Conservation (phyloP, 306 rosid genomes). For the Spatholobus suberectus region DNA sequence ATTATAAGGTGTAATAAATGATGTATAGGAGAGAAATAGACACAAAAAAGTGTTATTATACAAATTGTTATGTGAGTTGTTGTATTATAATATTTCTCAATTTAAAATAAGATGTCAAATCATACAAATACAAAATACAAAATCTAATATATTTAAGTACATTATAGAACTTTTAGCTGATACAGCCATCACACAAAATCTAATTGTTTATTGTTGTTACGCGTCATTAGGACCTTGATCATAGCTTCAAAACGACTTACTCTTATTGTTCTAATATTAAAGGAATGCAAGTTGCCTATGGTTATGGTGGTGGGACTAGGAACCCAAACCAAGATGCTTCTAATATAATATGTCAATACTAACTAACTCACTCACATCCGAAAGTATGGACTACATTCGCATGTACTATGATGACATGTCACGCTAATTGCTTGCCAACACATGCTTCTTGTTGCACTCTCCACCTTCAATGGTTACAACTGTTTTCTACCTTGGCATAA, state of each 20-base stretch:
- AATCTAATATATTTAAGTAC: conserved; percentile 37
- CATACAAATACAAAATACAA: not conserved
- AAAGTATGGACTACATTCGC: not conserved
- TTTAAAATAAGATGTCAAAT: not conserved
- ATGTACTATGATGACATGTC: no score
- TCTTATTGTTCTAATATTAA: not conserved
- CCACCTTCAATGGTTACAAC: no score
- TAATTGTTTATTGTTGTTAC: not conserved
- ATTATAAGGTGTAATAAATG: no score
- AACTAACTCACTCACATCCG: not conserved
- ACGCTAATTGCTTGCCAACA: no score
- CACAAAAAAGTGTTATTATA: no score
- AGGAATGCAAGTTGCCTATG: not conserved
- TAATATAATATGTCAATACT: not conserved
- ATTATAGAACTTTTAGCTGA: conserved; percentile 18
- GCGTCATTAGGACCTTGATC: not conserved
- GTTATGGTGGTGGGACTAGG: not conserved
- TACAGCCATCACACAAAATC: not conserved
- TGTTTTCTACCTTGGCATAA: no score
- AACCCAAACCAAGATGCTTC: not conserved
- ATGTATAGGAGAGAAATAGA: no score
- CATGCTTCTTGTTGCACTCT: no score
- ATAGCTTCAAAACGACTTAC: not conserved
- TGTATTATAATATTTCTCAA: no score
- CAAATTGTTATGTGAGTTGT: no score